A percentile compares a stretch with the other conserved stretches of the same genome.
phyloP scores from a whole-genome alignment of 1,284 basidiomycete species.

The Austroboletus niveus region DNA sequence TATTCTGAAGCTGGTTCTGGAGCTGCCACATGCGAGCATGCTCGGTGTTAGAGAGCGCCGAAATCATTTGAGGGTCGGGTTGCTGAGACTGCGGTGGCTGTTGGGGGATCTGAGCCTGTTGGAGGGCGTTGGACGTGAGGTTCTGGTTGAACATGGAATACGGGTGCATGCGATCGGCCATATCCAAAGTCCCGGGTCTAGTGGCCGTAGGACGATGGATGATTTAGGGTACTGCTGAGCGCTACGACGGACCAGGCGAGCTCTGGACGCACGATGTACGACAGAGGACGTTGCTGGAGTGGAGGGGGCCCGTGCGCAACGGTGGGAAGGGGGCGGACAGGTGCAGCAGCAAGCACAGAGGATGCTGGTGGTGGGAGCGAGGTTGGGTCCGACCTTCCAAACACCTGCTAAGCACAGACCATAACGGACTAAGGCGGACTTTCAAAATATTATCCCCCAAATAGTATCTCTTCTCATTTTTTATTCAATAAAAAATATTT shows the following conservation, averaged over 20 bases:
- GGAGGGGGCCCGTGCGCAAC: conserved; percentile 20
- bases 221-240: conserved; percentile 26
- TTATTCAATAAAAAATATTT: conserved; percentile 23
- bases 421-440: conserved; percentile 35
- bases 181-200: conserved; percentile 35
- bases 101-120: conserved; percentile 45
- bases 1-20: conserved; percentile 47
- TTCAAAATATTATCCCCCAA: conserved; percentile 23
- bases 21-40: conserved; percentile 56
- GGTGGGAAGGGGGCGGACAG: conserved; percentile 17
- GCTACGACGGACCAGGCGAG: conserved; percentile 19
- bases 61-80: conserved; percentile 38
- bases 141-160: conserved; percentile 49
- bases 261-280: conserved; percentile 15
- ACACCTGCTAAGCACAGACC: conserved; percentile 39
- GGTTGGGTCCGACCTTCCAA: conserved; percentile 40
- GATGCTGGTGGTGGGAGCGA: conserved; percentile 42
- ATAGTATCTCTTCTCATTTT: conserved; percentile 11
- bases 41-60: conserved; percentile 45
- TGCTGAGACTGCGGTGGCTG: conserved; percentile 39
- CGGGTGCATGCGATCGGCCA: conserved; percentile 59
- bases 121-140: conserved; percentile 45
- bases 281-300: conserved; percentile 7
- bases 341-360: conserved; percentile 28
- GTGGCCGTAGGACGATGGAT: conserved; percentile 26